Percentiles rank a stretch among this genome's conserved stretches.
Evolutionary conservation across 768 basidiomycete genomes (phyloP).

Genomic region (Pilatotrama ljubarskyi): DNA sequence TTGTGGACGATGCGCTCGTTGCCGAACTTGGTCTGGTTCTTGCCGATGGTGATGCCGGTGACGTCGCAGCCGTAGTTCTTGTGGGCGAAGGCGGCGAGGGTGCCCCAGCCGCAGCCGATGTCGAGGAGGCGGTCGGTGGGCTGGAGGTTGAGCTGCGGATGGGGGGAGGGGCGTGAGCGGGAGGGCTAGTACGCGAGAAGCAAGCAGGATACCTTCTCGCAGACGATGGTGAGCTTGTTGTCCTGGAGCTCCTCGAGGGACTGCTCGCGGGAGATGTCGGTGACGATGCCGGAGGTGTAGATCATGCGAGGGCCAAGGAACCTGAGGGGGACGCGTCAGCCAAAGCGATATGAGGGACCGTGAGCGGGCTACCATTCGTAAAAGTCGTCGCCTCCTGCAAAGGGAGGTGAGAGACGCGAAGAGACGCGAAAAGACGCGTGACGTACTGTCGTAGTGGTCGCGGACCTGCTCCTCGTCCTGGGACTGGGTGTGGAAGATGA

Average conservation of each 20-base stretch:
- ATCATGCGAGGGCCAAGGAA: slow-evolving; percentile 97
- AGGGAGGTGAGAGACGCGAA: slow-evolving; percentile 10
- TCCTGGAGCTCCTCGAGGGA: slow-evolving; percentile 95
- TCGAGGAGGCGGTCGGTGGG: slow-evolving; percentile 84
- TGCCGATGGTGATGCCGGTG: slow-evolving; percentile 90
- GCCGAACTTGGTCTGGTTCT: slow-evolving; percentile 91
- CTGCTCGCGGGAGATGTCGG: slow-evolving; percentile 67
- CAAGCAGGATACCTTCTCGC: slow-evolving; percentile 59
- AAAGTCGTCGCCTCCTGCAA: slow-evolving; percentile 88
- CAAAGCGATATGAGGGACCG: neutral
- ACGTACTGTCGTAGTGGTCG: slow-evolving; percentile 89
- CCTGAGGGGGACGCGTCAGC: slow-evolving; percentile 40
- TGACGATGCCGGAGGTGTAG: slow-evolving; percentile 92
- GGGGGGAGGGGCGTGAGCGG: neutral
- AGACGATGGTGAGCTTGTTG: slow-evolving; percentile 95
- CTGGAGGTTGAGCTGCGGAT: slow-evolving; percentile 66
- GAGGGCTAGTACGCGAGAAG: neutral
- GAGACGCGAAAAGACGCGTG: slow-evolving; percentile 10
- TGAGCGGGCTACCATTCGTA: slow-evolving; percentile 67
- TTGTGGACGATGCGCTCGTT: slow-evolving; percentile 84
- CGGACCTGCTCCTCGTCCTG: slow-evolving; percentile 97
- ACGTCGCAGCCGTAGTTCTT: slow-evolving; percentile 98
- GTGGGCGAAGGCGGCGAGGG: slow-evolving; percentile 89
- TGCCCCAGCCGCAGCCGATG: slow-evolving; percentile 96
- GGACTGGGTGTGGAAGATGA: slow-evolving; percentile 83